Evolutionary conservation across 139 green algal species (phyloP), one percentile per base, ranked within the genome.

Genomic region (Chlorella ohadii): DNA sequence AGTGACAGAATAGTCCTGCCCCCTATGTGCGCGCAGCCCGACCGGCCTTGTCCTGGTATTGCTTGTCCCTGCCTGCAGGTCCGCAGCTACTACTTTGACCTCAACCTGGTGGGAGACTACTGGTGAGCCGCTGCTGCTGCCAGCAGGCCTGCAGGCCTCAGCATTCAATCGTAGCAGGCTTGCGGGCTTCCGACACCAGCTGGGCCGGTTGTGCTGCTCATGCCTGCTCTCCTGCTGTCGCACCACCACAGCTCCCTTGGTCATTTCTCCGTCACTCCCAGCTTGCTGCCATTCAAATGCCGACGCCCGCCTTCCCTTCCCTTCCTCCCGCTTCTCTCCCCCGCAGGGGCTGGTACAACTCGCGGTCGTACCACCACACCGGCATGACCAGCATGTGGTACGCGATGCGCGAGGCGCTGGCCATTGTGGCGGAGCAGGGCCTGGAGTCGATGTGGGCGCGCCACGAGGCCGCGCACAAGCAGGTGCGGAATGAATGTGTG

Each of bases 361-460:
- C 63, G n/a, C 78, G 78, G 63, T 36, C 63, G 28, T 83, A 83
- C 78, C 78, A 83, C 78, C 78, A 83, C 63, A 83, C 78, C 78
- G 78, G 91, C 86, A 89, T 88, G 86, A 92, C 96, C 39, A 90
- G 61, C 87, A 97, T 90, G 61, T 95, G 92, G 83, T 98, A 98
- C 77, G 94, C 91, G 36, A 96, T 98, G 95, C 88, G 95, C 39
- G 95, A 98, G 86, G 94, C 95, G 9, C 86, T 98, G 79, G 90
- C 90, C 7, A 84, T 98, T 3, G 88, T 97, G n/a, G 70, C 85
- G 3, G 91, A 96, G 86, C 93, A 97, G 87, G 93, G 92, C 2
- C 80, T 95, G 72, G 79, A 92, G n/a, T 51, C 79, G 19, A 88
- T 90, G 88, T 95, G 93, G 93, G 73, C 84, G 22, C 85, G 92